Evolutionary conservation across 305 asterid genomes (phyloP), one percentile per base, ranked within the genome.

Genomic region (Fraxinus latifolia): DNA sequence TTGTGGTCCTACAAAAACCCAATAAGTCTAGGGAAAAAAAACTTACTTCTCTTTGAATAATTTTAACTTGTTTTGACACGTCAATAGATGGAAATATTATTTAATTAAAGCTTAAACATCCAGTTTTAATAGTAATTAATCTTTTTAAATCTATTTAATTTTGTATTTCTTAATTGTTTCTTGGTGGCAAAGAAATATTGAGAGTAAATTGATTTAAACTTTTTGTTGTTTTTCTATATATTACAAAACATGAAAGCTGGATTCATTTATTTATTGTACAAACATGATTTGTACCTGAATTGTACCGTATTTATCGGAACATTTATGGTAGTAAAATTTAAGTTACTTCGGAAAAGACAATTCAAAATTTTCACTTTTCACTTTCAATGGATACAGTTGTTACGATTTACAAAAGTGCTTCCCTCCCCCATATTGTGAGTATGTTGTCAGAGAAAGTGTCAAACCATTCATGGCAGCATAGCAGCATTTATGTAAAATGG

Each of bases 1-100:
- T 21, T 87, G 86, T 85, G 90, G 90, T 85, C 88, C 90, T 85
- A 33, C 76, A 77, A 58, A 62, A 78, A 72, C 21, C 83, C 83
- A 81, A 79, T 79, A 76, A 83, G 80, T 74, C 85, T 78, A 72
- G 79, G 76, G 73, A 11, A 44, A 74, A 77, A 60, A 79, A 23
- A 9, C 8, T 81, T 23, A 42, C 80, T 44, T 27, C 36, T 74
- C 39, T 74, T 79, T 21, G 31, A 19, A 60, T 7, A 60, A 21
- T 23, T 60, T 19, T 60, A 21, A 60, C 71, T 19, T 60, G 14
- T 32, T 27, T 36, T 25, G 17, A 33, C 39, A n/a, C 55, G 32
- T 79, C 60, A 11, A 23, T 65, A 65, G 74, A 23, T 67, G 74
- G 34, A 67, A 25, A 67, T 0, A 27, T 67, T 23, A 25, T 65